Evolutionary conservation across 805 yeast genomes (phyloP), one percentile per base, ranked within the genome.

Genomic region (Lipomyces orientalis): DNA sequence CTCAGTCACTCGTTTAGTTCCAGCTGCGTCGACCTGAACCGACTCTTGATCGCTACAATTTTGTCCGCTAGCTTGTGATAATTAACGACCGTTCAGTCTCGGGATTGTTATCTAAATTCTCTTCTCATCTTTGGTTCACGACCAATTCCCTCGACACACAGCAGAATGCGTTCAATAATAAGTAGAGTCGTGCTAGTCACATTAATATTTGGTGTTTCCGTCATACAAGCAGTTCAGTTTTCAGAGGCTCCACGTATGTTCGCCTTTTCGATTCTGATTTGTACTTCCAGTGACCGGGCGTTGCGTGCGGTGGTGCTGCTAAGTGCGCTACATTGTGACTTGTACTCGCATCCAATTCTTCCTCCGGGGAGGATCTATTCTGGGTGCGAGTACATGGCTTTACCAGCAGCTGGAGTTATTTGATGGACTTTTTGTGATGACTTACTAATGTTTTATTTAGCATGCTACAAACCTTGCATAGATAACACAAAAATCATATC

Each of bases 401-500:
- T n/a, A 43, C 49, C 19, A 14, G 4, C 8, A 43, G 22, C 39
- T 2, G 39, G 4, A 43, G 22, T 19, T 25, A 6, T 52, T 19
- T 52, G 33, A 25, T 52, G 34, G 12, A 52, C 34, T n/a, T n/a
- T n/a, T 52, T 12, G n/a, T 7, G n/a, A 52, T 22, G 12, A 25
- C 31, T 52, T 12, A 52, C 22, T 31, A 8, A 8, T 14, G 12
- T 33, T 29, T 34, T 3, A 4, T 60, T 12, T 54, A 67, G 72
- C 66, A 7, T 69, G 72, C 64, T 69, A 55, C 60, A 12, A 52
- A 35, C 72, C 72, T 2, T 69, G 72, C 62, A 46, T 69, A 22
- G 71, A 67, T 3, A 67, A 69, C 63, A 69, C 72, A 8, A 64
- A 64, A 52, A 69, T 69, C 49, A 67, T 69, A n/a, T 69, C 72